phyloP scores from a whole-genome alignment of 1,284 basidiomycete genomes.

The Agaricales sp. region DNA sequence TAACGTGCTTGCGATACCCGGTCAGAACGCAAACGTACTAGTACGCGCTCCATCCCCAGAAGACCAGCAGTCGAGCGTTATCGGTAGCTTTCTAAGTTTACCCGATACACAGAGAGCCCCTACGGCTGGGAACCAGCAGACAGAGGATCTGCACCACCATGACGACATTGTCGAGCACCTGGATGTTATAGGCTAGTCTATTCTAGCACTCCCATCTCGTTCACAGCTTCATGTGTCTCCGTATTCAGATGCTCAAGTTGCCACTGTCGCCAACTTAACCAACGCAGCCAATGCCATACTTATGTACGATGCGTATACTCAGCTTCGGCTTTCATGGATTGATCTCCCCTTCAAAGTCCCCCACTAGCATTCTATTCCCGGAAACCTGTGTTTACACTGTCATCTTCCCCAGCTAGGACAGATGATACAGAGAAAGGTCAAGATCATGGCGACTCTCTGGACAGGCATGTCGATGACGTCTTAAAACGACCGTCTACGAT shows the following conservation, averaged over 20 bases:
- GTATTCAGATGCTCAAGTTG: conserved; percentile 57
- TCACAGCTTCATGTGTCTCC: conserved; percentile 1
- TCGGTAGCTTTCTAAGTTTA: conserved; percentile 34
- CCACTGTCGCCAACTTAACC: conserved; percentile 58
- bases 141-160: conserved; percentile 37
- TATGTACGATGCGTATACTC: conserved; percentile 27
- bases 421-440: conserved; percentile 22
- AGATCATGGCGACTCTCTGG: conserved; percentile 48
- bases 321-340: conserved; percentile 5
- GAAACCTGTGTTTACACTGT: conserved; percentile 56
- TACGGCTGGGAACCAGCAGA: conserved; percentile 10
- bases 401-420: conserved; percentile 22
- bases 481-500: conserved; percentile 57
- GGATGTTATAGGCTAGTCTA: conserved; percentile 62
- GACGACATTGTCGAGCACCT: conserved; percentile 70
- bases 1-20: neutral
- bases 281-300: conserved; percentile 75
- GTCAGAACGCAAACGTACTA: conserved; percentile 15
- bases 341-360: conserved; percentile 32
- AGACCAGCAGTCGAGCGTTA: conserved; percentile 20
- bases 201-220: neutral
- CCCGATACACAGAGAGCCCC: conserved; percentile 15
- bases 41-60: conserved; percentile 16
- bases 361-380: conserved; percentile 59
- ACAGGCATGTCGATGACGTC: conserved; percentile 73